Evolutionary conservation across 2,329 filamentous ascomycete genomes (phyloP).

Genomic region (Ascochyta rabiei): DNA sequence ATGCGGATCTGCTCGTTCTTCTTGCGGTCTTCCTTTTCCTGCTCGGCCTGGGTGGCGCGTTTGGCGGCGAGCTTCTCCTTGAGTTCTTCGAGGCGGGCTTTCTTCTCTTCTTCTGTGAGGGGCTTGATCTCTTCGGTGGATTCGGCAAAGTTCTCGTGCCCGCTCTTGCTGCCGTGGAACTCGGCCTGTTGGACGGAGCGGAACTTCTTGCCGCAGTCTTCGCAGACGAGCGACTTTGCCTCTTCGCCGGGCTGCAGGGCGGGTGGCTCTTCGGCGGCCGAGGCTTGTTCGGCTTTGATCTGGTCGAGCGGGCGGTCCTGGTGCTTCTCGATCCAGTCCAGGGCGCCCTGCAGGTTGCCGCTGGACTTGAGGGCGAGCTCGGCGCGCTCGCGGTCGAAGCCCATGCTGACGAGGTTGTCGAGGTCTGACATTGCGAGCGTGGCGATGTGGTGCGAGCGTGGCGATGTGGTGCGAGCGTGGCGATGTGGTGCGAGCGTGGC

Average conservation of each 20-base stretch:
- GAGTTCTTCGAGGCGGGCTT: constrained; percentile 76
- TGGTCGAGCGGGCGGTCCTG: constrained; percentile 87
- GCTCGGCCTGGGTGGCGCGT: constrained; percentile 67
- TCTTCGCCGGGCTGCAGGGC: constrained; percentile 72
- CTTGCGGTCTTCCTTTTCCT: constrained; percentile 82
- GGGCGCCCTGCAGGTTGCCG: constrained; percentile 80
- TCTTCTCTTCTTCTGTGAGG: constrained; percentile 90
- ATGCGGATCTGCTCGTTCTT: constrained; percentile 83
- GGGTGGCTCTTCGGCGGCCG: constrained; percentile 59
- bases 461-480: not conserved
- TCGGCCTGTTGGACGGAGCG: constrained; percentile 80
- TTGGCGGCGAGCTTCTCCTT: constrained; percentile 74
- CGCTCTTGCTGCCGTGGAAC: constrained; percentile 89
- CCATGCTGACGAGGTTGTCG: constrained; percentile 68
- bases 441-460: constrained; percentile 11
- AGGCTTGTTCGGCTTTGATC: constrained; percentile 60
- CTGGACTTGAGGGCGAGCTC: constrained; percentile 83
- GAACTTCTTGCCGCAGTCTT: constrained; percentile 93
- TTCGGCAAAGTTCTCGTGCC: constrained; percentile 89
- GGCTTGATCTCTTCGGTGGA: constrained; percentile 91
- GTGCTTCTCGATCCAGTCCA: constrained; percentile 94
- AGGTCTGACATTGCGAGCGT: constrained; percentile 57
- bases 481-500: constrained; percentile 18
- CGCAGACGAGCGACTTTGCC: constrained; percentile 85
- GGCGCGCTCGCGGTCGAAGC: constrained; percentile 82